Conservation (phyloP, 2,329 filamentous ascomycete species). For the Trichophyton benhamiae region DNA sequence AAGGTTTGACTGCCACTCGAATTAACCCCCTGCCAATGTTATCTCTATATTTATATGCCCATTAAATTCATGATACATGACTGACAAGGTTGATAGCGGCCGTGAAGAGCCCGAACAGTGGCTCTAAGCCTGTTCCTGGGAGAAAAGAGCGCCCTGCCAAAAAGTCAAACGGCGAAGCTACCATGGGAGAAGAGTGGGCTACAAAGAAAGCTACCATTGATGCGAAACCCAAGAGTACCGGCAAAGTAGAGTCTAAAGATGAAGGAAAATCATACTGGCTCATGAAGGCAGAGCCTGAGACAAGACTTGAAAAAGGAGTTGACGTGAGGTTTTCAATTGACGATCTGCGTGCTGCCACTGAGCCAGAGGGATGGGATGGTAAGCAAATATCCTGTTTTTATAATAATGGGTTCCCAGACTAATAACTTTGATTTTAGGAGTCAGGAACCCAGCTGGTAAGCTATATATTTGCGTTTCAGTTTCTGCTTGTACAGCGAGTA, state of each 20-base stretch:
- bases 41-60: no score
- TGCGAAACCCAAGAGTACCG: not conserved
- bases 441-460: constrained; percentile 11
- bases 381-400: constrained; percentile 22
- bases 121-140: not conserved
- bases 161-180: not conserved
- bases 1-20: not conserved
- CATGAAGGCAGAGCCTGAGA: constrained; percentile 79
- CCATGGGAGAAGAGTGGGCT: not conserved
- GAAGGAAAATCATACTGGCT: constrained; percentile 53
- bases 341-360: constrained; percentile 58
- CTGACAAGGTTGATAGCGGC: not conserved
- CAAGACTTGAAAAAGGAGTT: constrained; percentile 70
- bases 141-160: constrained; percentile 1
- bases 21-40: no score
- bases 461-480: not conserved
- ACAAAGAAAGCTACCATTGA: not conserved
- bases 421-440: constrained; percentile 4
- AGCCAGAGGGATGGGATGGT: constrained; percentile 89
- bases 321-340: constrained; percentile 94
- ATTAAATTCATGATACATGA: not conserved
- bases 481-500: not conserved
- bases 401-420: not conserved
- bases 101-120: not conserved
- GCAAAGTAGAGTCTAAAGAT: not conserved